Evolutionary conservation across 768 basidiomycete species (phyloP).

Genomic region (Russula emetica): DNA sequence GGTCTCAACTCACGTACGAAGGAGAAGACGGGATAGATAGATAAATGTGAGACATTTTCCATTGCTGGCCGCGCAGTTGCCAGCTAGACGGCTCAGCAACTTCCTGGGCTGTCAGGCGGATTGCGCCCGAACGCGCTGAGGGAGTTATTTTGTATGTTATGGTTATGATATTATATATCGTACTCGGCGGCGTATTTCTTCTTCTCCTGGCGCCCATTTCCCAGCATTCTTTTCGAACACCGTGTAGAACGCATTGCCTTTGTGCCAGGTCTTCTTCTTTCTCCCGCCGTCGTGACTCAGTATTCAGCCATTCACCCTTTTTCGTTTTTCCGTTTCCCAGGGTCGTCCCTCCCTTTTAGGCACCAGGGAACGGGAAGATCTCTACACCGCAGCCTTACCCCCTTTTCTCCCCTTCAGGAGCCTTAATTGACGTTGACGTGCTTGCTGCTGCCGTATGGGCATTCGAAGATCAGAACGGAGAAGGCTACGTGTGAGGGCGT

Average conservation of each 20-base stretch:
- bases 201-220: slow-evolving; percentile 17
- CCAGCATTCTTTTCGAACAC: slow-evolving; percentile 19
- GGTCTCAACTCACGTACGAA: slow-evolving; percentile 2
- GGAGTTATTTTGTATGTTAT: neutral
- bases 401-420: slow-evolving; percentile 12
- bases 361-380: slow-evolving; percentile 20
- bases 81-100: slow-evolving; percentile 14
- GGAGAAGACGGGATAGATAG: neutral
- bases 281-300: slow-evolving; percentile 7
- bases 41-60: neutral
- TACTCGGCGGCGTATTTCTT: slow-evolving; percentile 7
- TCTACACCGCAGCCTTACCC: slow-evolving; percentile 11
- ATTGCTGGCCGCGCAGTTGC: neutral
- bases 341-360: slow-evolving; percentile 16
- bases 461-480: slow-evolving; percentile 2
- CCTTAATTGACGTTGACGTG: slow-evolving; percentile 14
- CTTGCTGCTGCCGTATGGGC: too few relatives aligned
- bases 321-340: slow-evolving; percentile 5
- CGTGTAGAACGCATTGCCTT: slow-evolving; percentile 19
- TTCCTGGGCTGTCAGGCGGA: slow-evolving; percentile 19
- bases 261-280: neutral
- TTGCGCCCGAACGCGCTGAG: slow-evolving; percentile 16
- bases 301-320: slow-evolving; percentile 8
- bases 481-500: slow-evolving; percentile 8
- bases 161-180: neutral